A percentile compares a stretch with the other conserved stretches of the same genome.
Evolutionary conservation across 2,329 filamentous ascomycete genomes (phyloP).

Genomic region (Exophiala sideris): DNA sequence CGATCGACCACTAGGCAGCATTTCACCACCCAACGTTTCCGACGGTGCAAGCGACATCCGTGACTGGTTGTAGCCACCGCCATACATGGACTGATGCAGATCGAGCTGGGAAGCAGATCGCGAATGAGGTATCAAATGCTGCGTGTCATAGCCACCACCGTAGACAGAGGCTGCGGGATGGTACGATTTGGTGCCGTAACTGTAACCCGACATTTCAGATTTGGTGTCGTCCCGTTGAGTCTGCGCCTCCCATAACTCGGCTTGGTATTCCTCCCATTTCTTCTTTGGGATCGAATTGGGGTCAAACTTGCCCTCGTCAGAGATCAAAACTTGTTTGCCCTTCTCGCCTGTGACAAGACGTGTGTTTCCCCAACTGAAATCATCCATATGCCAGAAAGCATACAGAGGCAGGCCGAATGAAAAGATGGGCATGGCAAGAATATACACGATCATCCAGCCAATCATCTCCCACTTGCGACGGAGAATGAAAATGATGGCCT

Average conservation of each 20-base stretch:
- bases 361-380: slow-evolving; percentile 99
- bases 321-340: slow-evolving; percentile 86
- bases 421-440: slow-evolving; percentile 87
- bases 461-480: slow-evolving; percentile 99
- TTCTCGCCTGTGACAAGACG: slow-evolving; percentile 93
- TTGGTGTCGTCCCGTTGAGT: slow-evolving; percentile 74
- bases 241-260: slow-evolving; percentile 94
- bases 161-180: slow-evolving; percentile 67
- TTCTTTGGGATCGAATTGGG: slow-evolving; percentile 89
- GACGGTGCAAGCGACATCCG: slow-evolving; percentile 79
- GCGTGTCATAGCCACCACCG: slow-evolving; percentile 42
- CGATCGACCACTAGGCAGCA: slow-evolving; percentile 60
- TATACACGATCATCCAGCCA: slow-evolving; percentile 97
- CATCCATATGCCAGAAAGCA: slow-evolving; percentile 99
- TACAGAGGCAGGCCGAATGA: slow-evolving; percentile 86
- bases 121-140: slow-evolving; percentile 51
- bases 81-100: slow-evolving; percentile 46
- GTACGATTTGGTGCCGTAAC: slow-evolving; percentile 82
- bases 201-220: slow-evolving; percentile 89
- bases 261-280: slow-evolving; percentile 99
- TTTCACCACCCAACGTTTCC: slow-evolving; percentile 66
- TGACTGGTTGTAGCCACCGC: slow-evolving; percentile 50
- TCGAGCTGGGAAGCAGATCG: slow-evolving; percentile 60
- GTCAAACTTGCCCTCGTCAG: slow-evolving; percentile 97
- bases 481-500: slow-evolving; percentile 94